Base-by-base conservation (phyloP, 805 yeast species). In the Komagataella populi region DNA sequence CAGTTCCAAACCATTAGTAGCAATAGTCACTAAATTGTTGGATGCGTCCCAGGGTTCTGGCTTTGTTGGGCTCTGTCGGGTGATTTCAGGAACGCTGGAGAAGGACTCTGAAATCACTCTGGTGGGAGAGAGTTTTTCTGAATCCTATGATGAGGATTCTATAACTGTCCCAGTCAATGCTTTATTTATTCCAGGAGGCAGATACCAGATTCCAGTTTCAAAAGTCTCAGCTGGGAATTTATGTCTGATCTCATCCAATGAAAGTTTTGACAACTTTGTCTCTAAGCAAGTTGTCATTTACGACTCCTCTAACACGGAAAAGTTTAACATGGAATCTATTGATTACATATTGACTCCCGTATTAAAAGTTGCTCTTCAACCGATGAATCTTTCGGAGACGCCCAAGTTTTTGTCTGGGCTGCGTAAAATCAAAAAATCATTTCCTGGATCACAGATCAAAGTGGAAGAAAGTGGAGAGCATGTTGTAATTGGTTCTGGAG, bases 401-500 rank as follows among this genome's bases (percentile, higher is more conserved):
- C 91, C 95, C 0, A 76, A 75, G 54, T 69, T 93, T 57, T 68
- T 83, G 12, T 81, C 78, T n/a, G 90, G 88, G 0, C 67, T 93
- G 48, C 72, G 84, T 53, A 76, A 72, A 52, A 67, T 86, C 24
- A 75, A 75, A 57, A 77, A 76, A 56, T 69, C 82, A 0, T 90
- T 87, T 60, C 74, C 84, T 7, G 83, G 89, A 3, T 71, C 81
- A 44, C 73, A 73, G 18, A 69, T 86, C n/a, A 79, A 75, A 55
- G 87, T 84, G 1, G 96, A 88, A 62, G 95, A 87, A 56, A 84
- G 90, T 50, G 96, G 97, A 2, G 97, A 89, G 58, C 87, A 84
- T 61, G 80, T 81, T 1, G 63, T 93, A 0, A 60, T 81, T 23
- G 96, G 93, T 0, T 78, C 87, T 7, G 99, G 99, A 6, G 98